Base-by-base conservation (phyloP, 1,284 basidiomycete genomes). In the Ceratorhiza oryzae-sativae region DNA sequence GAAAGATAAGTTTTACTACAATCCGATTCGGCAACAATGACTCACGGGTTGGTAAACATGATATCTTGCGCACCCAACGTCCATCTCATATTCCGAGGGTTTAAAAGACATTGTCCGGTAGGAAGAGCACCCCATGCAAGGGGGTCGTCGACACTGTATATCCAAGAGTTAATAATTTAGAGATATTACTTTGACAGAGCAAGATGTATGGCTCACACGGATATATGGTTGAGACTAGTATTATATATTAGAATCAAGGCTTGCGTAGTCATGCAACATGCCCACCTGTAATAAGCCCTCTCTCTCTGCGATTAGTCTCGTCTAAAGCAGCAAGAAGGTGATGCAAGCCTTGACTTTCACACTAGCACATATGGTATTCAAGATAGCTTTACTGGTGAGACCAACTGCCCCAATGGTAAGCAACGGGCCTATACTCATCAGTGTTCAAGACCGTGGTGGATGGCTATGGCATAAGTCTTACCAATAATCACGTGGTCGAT, bases 21-120 rank as follows among this genome's bases (percentile, higher is more conserved):
- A 0, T 27, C 13, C 4, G n/a, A 62, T 36, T 3, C 20, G 51
- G 18, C 20, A 15, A n/a, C 4, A 75, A 25, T n/a, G 20, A 79
- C 89, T 81, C 80, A 92, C 87, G 92, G 88, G 81, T 95, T 97
- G 6, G 93, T 98, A 82, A 98, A 99, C 85, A 98, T 91, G 78
- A 99, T 91, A 75, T 99, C 97, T 20, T 92, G 91, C 1, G 97
- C 96, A 70, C 93, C 93, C 15, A 95, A 84, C 2, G 92, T 89
- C 94, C 94, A 97, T 67, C 95, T 85, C 32, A 86, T 91, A 36
- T 85, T 89, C 30, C 83, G 82, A 8, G 89, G 81, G 70, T 83
- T 83, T 30, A 90, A 81, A 13, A 68, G 36, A 78, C 88, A 92
- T 73, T 84, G 88, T 32, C 82, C 80, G 18, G 84, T 77, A 0